These are phyloP conservation scores for Phytophthora citrophthora DNA, from an alignment of 352 stramenopile species.

Conservation along the genomic window DNA sequence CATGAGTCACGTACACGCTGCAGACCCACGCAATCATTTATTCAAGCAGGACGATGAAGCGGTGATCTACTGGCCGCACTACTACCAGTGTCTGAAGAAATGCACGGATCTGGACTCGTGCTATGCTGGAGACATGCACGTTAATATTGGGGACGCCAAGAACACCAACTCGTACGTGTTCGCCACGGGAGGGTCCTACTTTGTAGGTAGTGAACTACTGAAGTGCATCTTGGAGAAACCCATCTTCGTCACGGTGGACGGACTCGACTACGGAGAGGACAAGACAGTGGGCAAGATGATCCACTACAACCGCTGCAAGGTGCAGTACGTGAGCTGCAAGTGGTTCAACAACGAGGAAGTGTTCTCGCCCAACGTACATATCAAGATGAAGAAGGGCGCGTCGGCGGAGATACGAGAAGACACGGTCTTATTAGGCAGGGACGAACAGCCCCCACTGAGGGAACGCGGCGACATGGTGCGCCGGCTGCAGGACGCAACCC, in stretches of 20 bases:
- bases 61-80: constrained; percentile 81
- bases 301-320: constrained; percentile 78
- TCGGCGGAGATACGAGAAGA: constrained; percentile 62
- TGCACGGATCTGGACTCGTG: constrained; percentile 70
- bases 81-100: constrained; percentile 77
- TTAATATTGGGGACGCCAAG: constrained; percentile 65
- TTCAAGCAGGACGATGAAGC: constrained; percentile 82
- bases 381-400: constrained; percentile 75
- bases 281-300: constrained; percentile 87
- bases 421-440: constrained; percentile 59
- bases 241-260: constrained; percentile 66
- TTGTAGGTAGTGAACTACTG: constrained; percentile 70
- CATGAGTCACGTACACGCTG: constrained; percentile 70
- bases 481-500: constrained; percentile 16
- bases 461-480: constrained; percentile 27
- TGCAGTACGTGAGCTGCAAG: constrained; percentile 87
- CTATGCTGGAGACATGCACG: constrained; percentile 84
- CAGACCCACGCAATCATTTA: constrained; percentile 59
- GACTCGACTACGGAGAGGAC: constrained; percentile 78
- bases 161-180: constrained; percentile 86
- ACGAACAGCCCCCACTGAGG: constrained; percentile 40
- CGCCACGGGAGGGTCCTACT: constrained; percentile 78
- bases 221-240: constrained; percentile 69
- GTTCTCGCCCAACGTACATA: constrained; percentile 67
- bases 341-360: constrained; percentile 88